A percentile compares a stretch with the other conserved stretches of the same genome.
Evolutionary conservation across 139 green algal genomes (phyloP).

Genomic region (Tetradesmus obliquus): DNA sequence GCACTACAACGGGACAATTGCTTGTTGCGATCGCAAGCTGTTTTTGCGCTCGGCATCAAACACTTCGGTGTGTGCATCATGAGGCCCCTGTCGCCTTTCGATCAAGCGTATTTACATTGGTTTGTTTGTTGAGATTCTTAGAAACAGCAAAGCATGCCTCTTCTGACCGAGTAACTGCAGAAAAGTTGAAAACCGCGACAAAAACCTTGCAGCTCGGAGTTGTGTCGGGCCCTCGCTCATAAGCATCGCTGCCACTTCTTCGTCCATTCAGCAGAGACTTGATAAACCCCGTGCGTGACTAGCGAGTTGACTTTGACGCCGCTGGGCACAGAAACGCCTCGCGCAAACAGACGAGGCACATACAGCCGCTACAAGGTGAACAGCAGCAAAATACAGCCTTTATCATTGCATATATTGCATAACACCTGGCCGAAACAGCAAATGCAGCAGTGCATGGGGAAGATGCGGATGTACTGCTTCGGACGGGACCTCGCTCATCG

Average conservation of each 20-base stretch:
- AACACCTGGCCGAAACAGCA: neutral
- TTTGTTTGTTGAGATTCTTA: neutral
- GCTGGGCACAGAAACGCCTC: neutral
- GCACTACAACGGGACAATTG: too few species aligned
- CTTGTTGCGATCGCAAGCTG: neutral
- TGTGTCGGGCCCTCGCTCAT: neutral
- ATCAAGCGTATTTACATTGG: neutral
- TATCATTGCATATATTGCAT: neutral
- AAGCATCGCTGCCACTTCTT: neutral
- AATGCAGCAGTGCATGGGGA: neutral
- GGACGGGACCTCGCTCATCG: neutral
- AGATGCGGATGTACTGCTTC: neutral
- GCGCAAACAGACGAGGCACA: neutral
- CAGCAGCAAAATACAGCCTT: neutral
- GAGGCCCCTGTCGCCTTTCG: too few species aligned
- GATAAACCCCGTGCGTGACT: neutral
- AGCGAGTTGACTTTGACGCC: neutral
- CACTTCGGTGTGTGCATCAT: neutral
- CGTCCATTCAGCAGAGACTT: neutral
- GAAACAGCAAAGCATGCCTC: neutral
- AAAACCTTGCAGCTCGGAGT: conserved; percentile 5
- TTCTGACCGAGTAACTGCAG: neutral
- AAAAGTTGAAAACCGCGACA: conserved; percentile 4
- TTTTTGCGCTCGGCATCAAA: neutral
- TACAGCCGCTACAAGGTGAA: neutral